phyloP scores from a whole-genome alignment of 2,329 filamentous ascomycete species.

The Talaromyces rugulosus region DNA sequence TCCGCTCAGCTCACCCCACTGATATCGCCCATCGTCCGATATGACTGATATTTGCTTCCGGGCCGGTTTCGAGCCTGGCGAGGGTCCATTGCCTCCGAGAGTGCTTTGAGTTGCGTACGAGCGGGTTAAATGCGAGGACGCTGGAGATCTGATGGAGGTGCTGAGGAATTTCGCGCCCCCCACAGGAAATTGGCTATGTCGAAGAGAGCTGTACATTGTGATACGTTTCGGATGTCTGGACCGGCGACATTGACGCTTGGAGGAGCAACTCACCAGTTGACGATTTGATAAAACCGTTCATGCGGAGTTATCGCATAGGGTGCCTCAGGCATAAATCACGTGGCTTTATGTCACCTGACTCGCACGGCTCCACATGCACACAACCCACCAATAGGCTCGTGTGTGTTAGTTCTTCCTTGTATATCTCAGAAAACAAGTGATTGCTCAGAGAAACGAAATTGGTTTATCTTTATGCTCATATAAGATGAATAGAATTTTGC shows the following conservation, averaged over 20 bases:
- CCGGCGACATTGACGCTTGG: constrained; percentile 15
- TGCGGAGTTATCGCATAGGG: not conserved
- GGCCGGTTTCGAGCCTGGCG: constrained; percentile 41
- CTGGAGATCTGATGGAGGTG: constrained; percentile 2
- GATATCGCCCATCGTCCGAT: constrained; percentile 78
- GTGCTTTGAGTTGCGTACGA: constrained; percentile 58
- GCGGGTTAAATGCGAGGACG: constrained; percentile 30
- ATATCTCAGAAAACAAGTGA: too few species aligned
- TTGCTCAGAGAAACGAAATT: too few species aligned
- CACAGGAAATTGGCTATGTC: constrained; percentile 16
- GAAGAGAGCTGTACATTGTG: constrained; percentile 22
- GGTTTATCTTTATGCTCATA: too few species aligned
- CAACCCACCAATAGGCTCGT: too few species aligned
- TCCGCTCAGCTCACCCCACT: constrained; percentile 71
- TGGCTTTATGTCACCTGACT: not conserved
- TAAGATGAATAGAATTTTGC: too few species aligned
- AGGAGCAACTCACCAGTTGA: not conserved
- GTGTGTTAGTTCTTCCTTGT: too few species aligned
- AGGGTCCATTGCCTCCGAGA: constrained; percentile 29
- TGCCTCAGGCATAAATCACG: not conserved
- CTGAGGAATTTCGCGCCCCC: not conserved
- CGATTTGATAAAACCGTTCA: not conserved
- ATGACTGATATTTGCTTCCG: constrained; percentile 74
- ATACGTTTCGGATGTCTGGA: constrained; percentile 15
- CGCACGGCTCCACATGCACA: too few species aligned